Percentiles rank a stretch among this genome's conserved stretches.
These are phyloP conservation scores for Talaromyces sp. DNA, from an alignment of 2,329 filamentous ascomycete species.

Conservation along the genomic window DNA sequence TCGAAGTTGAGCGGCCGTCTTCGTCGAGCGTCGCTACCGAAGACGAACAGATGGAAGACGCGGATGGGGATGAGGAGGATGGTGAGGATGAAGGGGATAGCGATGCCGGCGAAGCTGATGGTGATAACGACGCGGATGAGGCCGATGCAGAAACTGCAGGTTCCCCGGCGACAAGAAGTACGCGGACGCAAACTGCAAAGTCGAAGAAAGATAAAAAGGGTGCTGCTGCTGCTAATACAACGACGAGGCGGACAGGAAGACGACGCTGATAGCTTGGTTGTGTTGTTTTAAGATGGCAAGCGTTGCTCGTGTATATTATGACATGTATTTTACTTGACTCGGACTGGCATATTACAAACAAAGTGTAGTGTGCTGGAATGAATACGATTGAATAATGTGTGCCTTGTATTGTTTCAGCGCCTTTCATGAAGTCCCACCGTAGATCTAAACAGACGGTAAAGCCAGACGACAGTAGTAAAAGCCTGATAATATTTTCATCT, in stretches of 20 bases:
- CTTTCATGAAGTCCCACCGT: neutral
- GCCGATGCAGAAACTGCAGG: constrained; percentile 33
- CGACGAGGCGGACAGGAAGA: constrained; percentile 26
- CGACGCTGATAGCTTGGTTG: constrained; percentile 24
- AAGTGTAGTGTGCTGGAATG: too few species aligned
- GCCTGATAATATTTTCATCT: neutral
- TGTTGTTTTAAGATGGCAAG: neutral
- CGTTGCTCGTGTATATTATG: neutral
- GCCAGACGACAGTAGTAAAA: neutral
- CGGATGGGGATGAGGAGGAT: constrained; percentile 33
- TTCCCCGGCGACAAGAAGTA: constrained; percentile 32
- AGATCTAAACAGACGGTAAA: neutral
- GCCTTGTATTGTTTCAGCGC: too few species aligned
- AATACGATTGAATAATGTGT: too few species aligned
- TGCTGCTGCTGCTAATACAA: neutral
- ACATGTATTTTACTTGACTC: neutral
- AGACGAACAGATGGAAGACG: constrained; percentile 37
- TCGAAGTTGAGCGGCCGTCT: constrained; percentile 31
- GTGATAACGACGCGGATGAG: constrained; percentile 33
- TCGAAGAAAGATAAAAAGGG: constrained; percentile 28
- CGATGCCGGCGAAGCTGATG: constrained; percentile 26
- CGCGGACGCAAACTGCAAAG: constrained; percentile 32
- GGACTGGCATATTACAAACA: too few species aligned
- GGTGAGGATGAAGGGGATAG: constrained; percentile 33
- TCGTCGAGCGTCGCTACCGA: constrained; percentile 31